Evolutionary conservation across 768 basidiomycete species (phyloP).

Genomic region (Leucocoprinus birnbaumii): DNA sequence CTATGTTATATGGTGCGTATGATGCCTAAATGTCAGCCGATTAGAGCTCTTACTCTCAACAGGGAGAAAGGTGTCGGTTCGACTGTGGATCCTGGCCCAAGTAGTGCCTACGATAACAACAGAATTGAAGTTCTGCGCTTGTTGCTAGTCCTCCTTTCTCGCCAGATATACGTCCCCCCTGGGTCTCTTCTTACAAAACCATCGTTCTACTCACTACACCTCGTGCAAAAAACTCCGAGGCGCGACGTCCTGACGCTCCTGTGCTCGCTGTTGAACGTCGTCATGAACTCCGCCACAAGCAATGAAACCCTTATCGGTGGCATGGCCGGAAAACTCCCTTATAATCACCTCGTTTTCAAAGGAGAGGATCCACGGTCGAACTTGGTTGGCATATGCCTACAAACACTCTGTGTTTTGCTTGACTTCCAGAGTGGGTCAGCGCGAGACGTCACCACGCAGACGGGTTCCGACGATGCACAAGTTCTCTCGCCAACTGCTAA

Average conservation of each 20-base stretch:
- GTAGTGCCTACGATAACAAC: conserved; percentile 67
- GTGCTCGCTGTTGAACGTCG: conserved; percentile 91
- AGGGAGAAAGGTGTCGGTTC: conserved; percentile 98
- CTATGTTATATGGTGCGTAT: conserved; percentile 86
- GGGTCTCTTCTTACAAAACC: conserved; percentile 67
- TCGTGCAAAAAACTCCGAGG: conserved; percentile 73
- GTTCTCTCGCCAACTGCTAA: conserved; percentile 49
- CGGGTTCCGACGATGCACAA: conserved; percentile 41
- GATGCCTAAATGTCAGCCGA: background rate
- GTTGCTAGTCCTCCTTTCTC: conserved; percentile 83
- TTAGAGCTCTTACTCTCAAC: background rate
- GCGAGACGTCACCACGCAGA: conserved; percentile 46
- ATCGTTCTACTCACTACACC: conserved; percentile 73
- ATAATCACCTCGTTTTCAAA: conserved; percentile 88
- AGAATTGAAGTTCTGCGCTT: conserved; percentile 89
- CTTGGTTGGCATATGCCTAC: conserved; percentile 73
- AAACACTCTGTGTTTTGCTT: conserved; percentile 71
- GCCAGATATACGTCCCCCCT: conserved; percentile 83
- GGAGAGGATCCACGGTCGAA: conserved; percentile 77
- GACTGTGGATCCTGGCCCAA: conserved; percentile 67
- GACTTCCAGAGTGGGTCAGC: conserved; percentile 82
- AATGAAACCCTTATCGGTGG: conserved; percentile 55
- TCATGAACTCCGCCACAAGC: conserved; percentile 63
- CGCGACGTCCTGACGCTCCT: conserved; percentile 87
- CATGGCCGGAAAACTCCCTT: conserved; percentile 78